Conservation (phyloP, 2,329 filamentous ascomycete genomes). For the Westerdykella sp. region DNA sequence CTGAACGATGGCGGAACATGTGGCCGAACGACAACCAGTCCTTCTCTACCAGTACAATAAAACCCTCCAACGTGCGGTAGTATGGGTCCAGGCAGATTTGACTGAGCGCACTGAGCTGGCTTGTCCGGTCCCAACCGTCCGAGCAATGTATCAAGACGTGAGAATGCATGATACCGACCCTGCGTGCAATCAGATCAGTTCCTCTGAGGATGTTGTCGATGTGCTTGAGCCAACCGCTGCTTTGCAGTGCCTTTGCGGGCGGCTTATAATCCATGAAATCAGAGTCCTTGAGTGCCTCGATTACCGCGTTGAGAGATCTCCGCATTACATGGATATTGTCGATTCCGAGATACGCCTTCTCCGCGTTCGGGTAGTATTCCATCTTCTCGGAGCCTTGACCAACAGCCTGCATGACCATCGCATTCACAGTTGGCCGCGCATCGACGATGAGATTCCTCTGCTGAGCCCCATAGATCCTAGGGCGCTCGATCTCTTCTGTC, state of each 20-base stretch:
- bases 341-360: constrained; percentile 88
- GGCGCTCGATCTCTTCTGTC: constrained; percentile 24
- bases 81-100: constrained; percentile 95
- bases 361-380: constrained; percentile 90
- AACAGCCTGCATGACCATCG: constrained; percentile 86
- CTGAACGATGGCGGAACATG: constrained; percentile 92
- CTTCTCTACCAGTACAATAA: constrained; percentile 91
- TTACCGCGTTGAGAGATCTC: constrained; percentile 76
- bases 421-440: constrained; percentile 88
- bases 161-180: constrained; percentile 86
- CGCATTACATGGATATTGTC: constrained; percentile 99
- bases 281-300: constrained; percentile 86
- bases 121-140: constrained; percentile 96
- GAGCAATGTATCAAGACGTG: constrained; percentile 97
- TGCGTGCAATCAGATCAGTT: constrained; percentile 73
- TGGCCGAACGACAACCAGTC: constrained; percentile 98
- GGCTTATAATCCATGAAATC: constrained; percentile 79
- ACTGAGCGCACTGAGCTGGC: constrained; percentile 83
- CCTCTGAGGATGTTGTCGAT: constrained; percentile 80
- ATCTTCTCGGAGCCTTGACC: constrained; percentile 96
- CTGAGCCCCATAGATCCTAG: constrained; percentile 75
- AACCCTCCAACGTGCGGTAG: constrained; percentile 88
- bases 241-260: constrained; percentile 70
- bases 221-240: constrained; percentile 88
- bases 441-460: constrained; percentile 94